phyloP scores from a whole-genome alignment of 805 yeast genomes.

The Diddensiella santjacobensis region DNA sequence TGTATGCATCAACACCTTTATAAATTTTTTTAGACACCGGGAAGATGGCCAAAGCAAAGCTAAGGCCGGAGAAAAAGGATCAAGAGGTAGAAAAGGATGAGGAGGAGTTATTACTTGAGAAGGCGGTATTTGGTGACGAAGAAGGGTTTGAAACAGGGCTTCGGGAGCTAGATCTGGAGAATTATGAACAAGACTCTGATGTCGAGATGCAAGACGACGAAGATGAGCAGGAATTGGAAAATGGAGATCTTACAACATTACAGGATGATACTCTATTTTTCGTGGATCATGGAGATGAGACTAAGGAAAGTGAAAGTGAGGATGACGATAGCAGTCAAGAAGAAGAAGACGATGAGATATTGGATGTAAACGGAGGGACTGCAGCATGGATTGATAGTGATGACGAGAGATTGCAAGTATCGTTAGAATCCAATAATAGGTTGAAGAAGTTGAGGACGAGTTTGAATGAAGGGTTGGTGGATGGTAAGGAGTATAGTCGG shows the following conservation, averaged over 20 bases:
- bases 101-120: slow-evolving; percentile 77
- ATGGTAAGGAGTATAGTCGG: slow-evolving; percentile 56
- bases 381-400: slow-evolving; percentile 89
- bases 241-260: slow-evolving; percentile 32
- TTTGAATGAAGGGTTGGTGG: slow-evolving; percentile 49
- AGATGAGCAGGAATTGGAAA: slow-evolving; percentile 32
- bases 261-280: slow-evolving; percentile 52
- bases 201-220: slow-evolving; percentile 38
- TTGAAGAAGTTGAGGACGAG: slow-evolving; percentile 67
- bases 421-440: slow-evolving; percentile 56
- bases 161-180: slow-evolving; percentile 54
- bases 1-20: neutral
- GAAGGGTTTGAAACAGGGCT: slow-evolving; percentile 68
- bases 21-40: neutral
- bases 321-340: slow-evolving; percentile 29
- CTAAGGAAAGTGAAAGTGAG: slow-evolving; percentile 30
- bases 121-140: slow-evolving; percentile 83
- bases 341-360: slow-evolving; percentile 35
- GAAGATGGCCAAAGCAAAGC: slow-evolving; percentile 4
- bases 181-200: slow-evolving; percentile 37
- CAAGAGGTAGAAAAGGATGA: slow-evolving; percentile 60
- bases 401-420: slow-evolving; percentile 68
- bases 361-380: slow-evolving; percentile 31
- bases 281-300: slow-evolving; percentile 47
- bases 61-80: neutral